Evolutionary conservation across 805 yeast species (phyloP), one percentile per base, ranked within the genome.

Genomic region (Ogataea methylovora): DNA sequence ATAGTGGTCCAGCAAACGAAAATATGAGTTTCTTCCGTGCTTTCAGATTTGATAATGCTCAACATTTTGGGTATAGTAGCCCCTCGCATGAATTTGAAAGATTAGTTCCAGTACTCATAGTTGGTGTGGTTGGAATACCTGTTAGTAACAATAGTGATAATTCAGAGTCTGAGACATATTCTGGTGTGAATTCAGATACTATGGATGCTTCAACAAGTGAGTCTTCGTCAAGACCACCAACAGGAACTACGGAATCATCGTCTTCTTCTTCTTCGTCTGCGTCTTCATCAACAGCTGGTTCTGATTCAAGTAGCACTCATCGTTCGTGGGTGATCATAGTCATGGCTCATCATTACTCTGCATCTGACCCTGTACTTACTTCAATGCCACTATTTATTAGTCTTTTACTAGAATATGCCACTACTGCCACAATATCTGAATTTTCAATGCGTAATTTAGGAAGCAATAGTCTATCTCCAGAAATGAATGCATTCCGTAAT

Each of bases 251-350:
- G n/a, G n/a, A n/a, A n/a, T n/a, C 27, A 11, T n/a, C 27, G 8
- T 20, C 30, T 8, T 19, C 29, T 6, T 11, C 24, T 18, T 14
- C 22, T 8, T 14, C 21, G n/a, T 21, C 19, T 29, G 21, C 18
- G 18, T 13, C 30, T 8, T 10, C 30, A 5, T 15, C 19, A 15
- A 12, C 19, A 13, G 21, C 21, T 27, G 14, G n/a, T 29, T 18
- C 31, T 8, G 24, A 22, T 22, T 11, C 24, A 8, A 22, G 24
- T 22, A 22, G 11, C 11, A 11, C 10, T 22, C 11, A 8, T 22
- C 24, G 24, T 20, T 68, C 77, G 1, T 76, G 82, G 83, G 66
- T 75, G n/a, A 71, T 76, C 17, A 72, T 73, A 33, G 79, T 76
- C 7, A 65, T 74, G 57, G 81, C 81, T 1, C 78, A 77, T 27